Evolutionary conservation across 1,284 basidiomycete species (phyloP).

Genomic region (Xerocomus nothofagi): DNA sequence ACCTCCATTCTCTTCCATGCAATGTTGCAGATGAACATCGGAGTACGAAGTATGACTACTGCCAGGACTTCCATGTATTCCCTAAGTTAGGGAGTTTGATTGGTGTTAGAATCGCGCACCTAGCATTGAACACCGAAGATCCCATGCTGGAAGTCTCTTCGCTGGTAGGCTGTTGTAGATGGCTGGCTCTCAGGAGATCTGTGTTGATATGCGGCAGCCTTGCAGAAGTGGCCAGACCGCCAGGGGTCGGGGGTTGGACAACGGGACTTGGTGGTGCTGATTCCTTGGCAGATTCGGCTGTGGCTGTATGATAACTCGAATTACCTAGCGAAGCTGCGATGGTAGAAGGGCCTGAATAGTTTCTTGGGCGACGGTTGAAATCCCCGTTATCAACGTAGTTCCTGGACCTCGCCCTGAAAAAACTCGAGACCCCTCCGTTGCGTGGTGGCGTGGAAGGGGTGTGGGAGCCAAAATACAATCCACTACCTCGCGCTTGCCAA

Average conservation of each 20-base stretch:
- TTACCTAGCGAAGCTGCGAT: neutral
- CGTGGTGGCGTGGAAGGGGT: neutral
- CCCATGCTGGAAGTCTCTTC: conserved; percentile 13
- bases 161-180: conserved; percentile 1
- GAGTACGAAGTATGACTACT: conserved; percentile 21
- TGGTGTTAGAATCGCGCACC: conserved; percentile 10
- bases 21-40: conserved; percentile 7
- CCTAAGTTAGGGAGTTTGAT: conserved; percentile 6
- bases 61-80: conserved; percentile 8
- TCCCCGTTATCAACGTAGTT: neutral
- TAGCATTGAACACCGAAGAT: conserved; percentile 8
- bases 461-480: conserved; percentile 20
- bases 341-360: neutral
- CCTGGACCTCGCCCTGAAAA: neutral
- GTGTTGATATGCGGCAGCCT: conserved; percentile 3
- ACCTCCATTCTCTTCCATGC: conserved; percentile 16
- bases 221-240: neutral
- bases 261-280: conserved; percentile 12
- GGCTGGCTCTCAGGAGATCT: neutral
- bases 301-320: conserved; percentile 15
- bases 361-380: neutral
- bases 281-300: conserved; percentile 11
- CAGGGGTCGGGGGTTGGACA: conserved; percentile 16
- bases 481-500: conserved; percentile 13
- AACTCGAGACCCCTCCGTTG: neutral